Evolutionary conservation across 192 early-diverging fungal species (phyloP).

Genomic region (Spizellomyces sp.): DNA sequence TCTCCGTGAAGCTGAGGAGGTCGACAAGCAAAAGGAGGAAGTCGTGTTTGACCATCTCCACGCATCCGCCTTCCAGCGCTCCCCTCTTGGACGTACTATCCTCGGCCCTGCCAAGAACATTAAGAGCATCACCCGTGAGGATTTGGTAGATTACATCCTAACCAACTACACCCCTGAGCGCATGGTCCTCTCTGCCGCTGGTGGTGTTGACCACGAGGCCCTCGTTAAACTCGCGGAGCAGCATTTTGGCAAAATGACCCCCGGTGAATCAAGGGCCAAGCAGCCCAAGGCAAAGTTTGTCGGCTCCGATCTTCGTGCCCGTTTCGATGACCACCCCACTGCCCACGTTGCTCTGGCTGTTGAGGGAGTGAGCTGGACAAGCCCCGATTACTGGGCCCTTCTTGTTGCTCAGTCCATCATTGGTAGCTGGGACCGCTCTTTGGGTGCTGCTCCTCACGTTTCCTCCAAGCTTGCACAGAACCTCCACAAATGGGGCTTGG

Average conservation of each 20-base stretch:
- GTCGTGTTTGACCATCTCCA: conserved; percentile 99
- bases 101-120: conserved; percentile 95
- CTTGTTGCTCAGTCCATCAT: conserved; percentile 94
- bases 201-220: conserved; percentile 91
- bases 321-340: conserved; percentile 85
- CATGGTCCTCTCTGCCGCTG: conserved; percentile 92
- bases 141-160: conserved; percentile 86
- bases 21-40: conserved; percentile 93
- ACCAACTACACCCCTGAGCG: conserved; percentile 96
- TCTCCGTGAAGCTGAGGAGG: conserved; percentile 86
- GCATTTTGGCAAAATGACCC: conserved; percentile 81
- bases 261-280: conserved; percentile 40
- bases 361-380: conserved; percentile 94
- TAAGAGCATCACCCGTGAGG: conserved; percentile 79
- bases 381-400: conserved; percentile 93
- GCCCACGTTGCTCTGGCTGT: conserved; percentile 98
- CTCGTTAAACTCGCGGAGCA: conserved; percentile 90
- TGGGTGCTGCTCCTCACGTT: conserved; percentile 85
- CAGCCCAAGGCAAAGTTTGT: conserved; percentile 77
- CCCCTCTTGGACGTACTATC: conserved; percentile 88
- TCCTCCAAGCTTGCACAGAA: conserved; percentile 84
- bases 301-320: conserved; percentile 87
- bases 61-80: conserved; percentile 89
- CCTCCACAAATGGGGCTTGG: conserved; percentile 77
- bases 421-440: conserved; percentile 94